Percentiles rank a stretch among this genome's conserved stretches.
These are phyloP conservation scores for Hypoxylon sp. DNA, from an alignment of 2,329 filamentous ascomycete genomes.

Conservation along the genomic window DNA sequence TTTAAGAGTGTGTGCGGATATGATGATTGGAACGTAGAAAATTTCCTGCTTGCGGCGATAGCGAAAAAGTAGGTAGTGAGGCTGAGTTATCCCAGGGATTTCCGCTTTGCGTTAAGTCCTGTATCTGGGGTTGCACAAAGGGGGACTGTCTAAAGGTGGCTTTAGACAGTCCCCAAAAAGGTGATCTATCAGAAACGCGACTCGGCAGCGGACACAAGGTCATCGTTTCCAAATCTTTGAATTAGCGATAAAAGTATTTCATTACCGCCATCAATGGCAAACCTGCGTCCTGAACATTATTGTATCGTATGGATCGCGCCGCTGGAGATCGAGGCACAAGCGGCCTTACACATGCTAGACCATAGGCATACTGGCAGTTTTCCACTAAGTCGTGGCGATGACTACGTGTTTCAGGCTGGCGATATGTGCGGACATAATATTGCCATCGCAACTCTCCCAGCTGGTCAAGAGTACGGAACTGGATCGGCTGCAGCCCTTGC, in stretches of 20 bases:
- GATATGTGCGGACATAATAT: conserved; percentile 57
- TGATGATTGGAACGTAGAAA: neutral
- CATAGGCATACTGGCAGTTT: conserved; percentile 55
- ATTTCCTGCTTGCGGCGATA: neutral
- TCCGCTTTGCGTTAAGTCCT: neutral
- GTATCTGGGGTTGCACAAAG: too few relatives aligned
- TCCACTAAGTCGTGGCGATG: conserved; percentile 51
- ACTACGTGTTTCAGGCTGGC: conserved; percentile 58
- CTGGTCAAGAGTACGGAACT: conserved; percentile 56
- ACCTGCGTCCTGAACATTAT: conserved; percentile 47
- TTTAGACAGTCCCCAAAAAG: too few relatives aligned
- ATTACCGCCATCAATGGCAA: conserved; percentile 2
- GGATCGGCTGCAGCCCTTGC: conserved; percentile 55
- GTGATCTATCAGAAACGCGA: too few relatives aligned
- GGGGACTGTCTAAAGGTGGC: too few relatives aligned
- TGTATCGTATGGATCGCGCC: conserved; percentile 58
- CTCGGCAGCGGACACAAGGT: too few relatives aligned
- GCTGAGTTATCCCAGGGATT: neutral
- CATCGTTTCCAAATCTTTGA: neutral
- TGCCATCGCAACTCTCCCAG: conserved; percentile 55
- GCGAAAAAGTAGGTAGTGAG: neutral
- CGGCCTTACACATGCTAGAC: conserved; percentile 57
- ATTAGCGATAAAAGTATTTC: neutral
- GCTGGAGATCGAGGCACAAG: conserved; percentile 56
- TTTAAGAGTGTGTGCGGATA: neutral